Evolutionary conservation across 164 flowering plant species (phyloP), one percentile per base, ranked within the genome.

Genomic region (Hamamelis virginiana): DNA sequence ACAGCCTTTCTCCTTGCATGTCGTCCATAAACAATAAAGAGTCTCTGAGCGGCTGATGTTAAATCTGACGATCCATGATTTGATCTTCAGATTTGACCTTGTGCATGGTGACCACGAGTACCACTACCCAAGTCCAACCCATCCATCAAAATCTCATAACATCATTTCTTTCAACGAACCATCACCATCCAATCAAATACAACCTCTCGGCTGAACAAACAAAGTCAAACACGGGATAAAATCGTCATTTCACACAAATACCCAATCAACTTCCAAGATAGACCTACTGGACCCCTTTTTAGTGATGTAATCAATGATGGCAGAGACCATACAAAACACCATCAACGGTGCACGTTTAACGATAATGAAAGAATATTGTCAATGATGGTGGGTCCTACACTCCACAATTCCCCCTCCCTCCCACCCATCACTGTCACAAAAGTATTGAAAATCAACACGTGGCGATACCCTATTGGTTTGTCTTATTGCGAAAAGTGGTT

Each of bases 251-350:
- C 13, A n/a, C n/a, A n/a, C n/a, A n/a, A n/a, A n/a, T 3, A 55
- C 41, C 6, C 2, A 6, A 33, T 33, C 41, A 33, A 2, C 41
- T 55, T 55, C 23, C 25, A 55, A 19, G 58, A 55, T 19, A 6
- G 41, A 33, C 9, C 25, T 19, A 22, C 12, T 55, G 58, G 58
- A n/a, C 10, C 58, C 26, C 25, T 1, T 8, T 9, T 19, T 14
- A 41, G 59, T 28, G 27, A 68, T 33, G 27, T 13, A 22, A 59
- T n/a, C 9, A 65, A 61, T 33, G 45, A 66, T 77, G 80, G 80
- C 80, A 77, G 76, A 77, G 77, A 77, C 74, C 68, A 46, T 21
- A 64, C 46, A 28, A 66, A 64, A 62, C 80, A 77, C 80, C 80
- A 77, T 70, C 70, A 56, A 77, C 80, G 77, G 80, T 60, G 9